A percentile compares a stretch with the other conserved stretches of the same genome.
Conservation (phyloP, 495 filamentous ascomycete species). For the Penicillium maclennaniae region DNA sequence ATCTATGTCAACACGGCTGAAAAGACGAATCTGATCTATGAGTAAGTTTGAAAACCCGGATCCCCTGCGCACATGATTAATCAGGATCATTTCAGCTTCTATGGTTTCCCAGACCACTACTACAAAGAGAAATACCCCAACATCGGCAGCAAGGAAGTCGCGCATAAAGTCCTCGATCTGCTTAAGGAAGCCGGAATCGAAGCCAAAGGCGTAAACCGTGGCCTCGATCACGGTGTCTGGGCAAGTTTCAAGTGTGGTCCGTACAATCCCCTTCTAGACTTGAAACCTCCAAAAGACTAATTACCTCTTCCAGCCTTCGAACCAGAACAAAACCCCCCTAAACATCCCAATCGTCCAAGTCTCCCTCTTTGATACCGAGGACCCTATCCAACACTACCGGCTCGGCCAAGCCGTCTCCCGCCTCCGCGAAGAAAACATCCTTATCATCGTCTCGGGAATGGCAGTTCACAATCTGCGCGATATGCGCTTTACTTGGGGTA, state of each 20-base stretch:
- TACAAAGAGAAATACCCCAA: slow-evolving; percentile 65
- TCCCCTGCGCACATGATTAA: background rate
- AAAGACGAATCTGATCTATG: slow-evolving; percentile 72
- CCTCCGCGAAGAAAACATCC: slow-evolving; percentile 68
- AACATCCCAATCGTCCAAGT: slow-evolving; percentile 79
- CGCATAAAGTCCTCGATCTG: slow-evolving; percentile 58
- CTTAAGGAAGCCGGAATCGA: slow-evolving; percentile 60
- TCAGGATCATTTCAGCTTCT: slow-evolving; percentile 50
- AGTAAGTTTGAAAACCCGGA: slow-evolving; percentile 47
- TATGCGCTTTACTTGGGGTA: slow-evolving; percentile 43
- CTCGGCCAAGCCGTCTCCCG: slow-evolving; percentile 65
- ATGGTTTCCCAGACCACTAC: slow-evolving; percentile 67
- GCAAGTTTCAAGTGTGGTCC: slow-evolving; percentile 62
- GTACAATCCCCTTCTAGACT: slow-evolving; percentile 11
- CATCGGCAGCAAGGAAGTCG: slow-evolving; percentile 61
- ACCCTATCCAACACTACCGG: slow-evolving; percentile 64
- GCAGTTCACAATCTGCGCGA: slow-evolving; percentile 83
- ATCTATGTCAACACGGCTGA: slow-evolving; percentile 73
- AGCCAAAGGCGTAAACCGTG: slow-evolving; percentile 59
- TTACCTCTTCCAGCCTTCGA: slow-evolving; percentile 52
- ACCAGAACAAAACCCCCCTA: slow-evolving; percentile 70
- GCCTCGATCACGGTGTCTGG: slow-evolving; percentile 81
- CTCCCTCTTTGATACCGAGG: slow-evolving; percentile 66
- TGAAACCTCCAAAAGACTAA: background rate
- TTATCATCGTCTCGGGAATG: slow-evolving; percentile 81